phyloP scores from a whole-genome alignment of 306 rosid genomes.

The Acacia melanoxylon region DNA sequence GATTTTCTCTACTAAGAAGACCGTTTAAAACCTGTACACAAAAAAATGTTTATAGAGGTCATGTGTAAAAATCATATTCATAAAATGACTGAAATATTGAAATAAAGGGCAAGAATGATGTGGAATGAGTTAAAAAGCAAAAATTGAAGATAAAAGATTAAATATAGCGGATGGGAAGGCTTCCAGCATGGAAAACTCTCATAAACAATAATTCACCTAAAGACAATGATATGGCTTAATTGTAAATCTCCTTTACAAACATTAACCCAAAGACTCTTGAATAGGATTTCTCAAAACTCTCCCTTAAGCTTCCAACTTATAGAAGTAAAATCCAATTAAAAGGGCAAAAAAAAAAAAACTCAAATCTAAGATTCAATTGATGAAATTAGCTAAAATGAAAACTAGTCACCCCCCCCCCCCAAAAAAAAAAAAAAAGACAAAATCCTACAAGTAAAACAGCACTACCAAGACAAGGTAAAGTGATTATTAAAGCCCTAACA shows the following conservation, averaged over 20 bases:
- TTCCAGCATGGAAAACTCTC: neutral
- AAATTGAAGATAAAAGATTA: neutral
- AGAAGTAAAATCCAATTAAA: neutral
- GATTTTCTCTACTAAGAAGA: conserved; percentile 91
- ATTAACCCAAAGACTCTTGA: neutral
- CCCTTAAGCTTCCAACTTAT: neutral
- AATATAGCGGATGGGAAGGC: neutral
- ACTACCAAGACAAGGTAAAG: neutral
- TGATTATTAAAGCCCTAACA: neutral
- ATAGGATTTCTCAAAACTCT: neutral
- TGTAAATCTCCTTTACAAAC: neutral
- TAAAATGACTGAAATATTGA: neutral
- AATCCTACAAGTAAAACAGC: neutral
- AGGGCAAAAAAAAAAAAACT: neutral
- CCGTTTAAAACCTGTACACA: conserved; percentile 90
- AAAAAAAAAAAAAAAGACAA: neutral
- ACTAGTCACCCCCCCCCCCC: neutral
- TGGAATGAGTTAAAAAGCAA: neutral
- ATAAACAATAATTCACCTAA: no score
- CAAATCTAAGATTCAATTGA: neutral
- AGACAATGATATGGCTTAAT: neutral
- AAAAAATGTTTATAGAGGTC: conserved; percentile 27
- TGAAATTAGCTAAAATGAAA: neutral
- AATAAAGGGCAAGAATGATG: neutral
- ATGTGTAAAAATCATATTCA: neutral